Conservation (phyloP, 2,329 filamentous ascomycete species). For the Ophiostoma sp. region DNA sequence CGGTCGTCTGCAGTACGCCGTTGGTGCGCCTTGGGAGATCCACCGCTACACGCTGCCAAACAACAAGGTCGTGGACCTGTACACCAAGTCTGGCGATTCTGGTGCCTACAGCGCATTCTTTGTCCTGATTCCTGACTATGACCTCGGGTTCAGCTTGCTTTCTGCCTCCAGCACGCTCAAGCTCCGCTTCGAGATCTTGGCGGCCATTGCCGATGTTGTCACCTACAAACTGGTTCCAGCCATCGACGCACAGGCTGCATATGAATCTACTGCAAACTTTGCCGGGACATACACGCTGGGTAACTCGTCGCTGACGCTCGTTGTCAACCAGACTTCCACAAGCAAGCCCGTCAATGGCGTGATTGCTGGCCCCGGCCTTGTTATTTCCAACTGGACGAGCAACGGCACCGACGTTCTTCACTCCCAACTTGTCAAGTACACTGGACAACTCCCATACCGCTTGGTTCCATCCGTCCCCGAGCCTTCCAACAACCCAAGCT, state of each 20-base stretch:
- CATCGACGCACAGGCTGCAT: conserved; percentile 45
- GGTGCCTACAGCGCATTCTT: conserved; percentile 44
- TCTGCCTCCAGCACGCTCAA: conserved; percentile 32
- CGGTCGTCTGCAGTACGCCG: conserved; percentile 39
- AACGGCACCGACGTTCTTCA: conserved; percentile 44
- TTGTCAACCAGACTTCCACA: conserved; percentile 35
- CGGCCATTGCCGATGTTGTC: conserved; percentile 36
- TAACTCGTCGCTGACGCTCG: conserved; percentile 44
- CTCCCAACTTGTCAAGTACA: conserved; percentile 24
- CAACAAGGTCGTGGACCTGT: conserved; percentile 47
- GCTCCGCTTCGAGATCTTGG: conserved; percentile 15
- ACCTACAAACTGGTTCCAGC: conserved; percentile 42
- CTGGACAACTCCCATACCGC: conserved; percentile 20
- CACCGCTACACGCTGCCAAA: conserved; percentile 41
- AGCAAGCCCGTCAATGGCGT: not conserved
- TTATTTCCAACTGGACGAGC: conserved; percentile 42
- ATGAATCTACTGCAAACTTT: conserved; percentile 37
- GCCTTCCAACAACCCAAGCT: not conserved
- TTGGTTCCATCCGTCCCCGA: conserved; percentile 9
- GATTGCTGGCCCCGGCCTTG: conserved; percentile 40
- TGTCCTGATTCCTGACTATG: conserved; percentile 49
- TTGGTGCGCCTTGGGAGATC: conserved; percentile 53
- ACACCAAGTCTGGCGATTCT: conserved; percentile 49
- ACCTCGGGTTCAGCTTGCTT: conserved; percentile 45
- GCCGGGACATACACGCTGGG: conserved; percentile 42